These are phyloP conservation scores for Hordeum marinum DNA, from an alignment of 176 grass and related monocot genomes.

Conservation along the genomic window DNA sequence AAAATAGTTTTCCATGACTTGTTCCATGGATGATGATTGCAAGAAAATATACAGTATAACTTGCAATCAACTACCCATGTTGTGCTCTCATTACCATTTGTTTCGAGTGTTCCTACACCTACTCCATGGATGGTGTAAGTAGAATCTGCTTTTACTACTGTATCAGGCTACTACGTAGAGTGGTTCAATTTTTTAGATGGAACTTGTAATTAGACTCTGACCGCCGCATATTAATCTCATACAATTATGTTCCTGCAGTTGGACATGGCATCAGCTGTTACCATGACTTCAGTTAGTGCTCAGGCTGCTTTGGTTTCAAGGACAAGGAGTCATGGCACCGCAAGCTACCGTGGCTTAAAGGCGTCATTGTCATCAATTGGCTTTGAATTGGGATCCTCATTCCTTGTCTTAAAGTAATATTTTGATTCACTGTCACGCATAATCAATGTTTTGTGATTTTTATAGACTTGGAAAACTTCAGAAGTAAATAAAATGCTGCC, in stretches of 20 bases:
- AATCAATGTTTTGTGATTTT: too few relatives aligned
- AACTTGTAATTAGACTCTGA: neutral
- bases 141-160: neutral
- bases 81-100: neutral
- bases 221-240: neutral
- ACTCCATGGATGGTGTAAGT: neutral
- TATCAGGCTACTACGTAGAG: neutral
- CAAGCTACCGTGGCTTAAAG: constrained; percentile 37
- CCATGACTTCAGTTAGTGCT: constrained; percentile 27
- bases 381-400: constrained; percentile 21
- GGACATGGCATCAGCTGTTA: constrained; percentile 34
- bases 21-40: neutral
- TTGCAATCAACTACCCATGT: neutral
- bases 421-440: too few relatives aligned
- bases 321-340: constrained; percentile 19
- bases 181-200: too few relatives aligned
- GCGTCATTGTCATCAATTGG: constrained; percentile 13
- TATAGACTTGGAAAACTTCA: too few relatives aligned
- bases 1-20: neutral
- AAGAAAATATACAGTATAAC: neutral
- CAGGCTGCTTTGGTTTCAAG: constrained; percentile 36
- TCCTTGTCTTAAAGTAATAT: too few relatives aligned
- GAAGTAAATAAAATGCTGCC: too few relatives aligned
- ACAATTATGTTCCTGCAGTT: neutral
- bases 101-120: neutral